Base-by-base conservation (phyloP, 129 eudicot genomes). In the Flaveria linearis region DNA sequence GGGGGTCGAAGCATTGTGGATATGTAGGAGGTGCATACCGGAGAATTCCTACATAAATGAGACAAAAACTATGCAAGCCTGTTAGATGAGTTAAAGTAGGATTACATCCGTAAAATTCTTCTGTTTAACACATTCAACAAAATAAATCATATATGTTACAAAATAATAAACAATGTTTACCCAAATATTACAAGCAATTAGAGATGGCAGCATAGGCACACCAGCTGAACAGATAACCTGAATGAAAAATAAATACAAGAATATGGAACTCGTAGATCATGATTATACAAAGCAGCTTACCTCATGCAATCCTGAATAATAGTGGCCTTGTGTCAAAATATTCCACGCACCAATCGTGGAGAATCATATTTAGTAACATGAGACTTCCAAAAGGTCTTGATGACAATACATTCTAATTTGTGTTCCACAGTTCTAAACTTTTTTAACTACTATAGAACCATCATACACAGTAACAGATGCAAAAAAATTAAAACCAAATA, bases 141-240 rank as follows among this genome's bases (percentile, higher is more conserved):
- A 56, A 2, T 71, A 45, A 49, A 46, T 41, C 76, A 82, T 68
- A 66, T 66, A 9, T 66, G 17, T 66, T 36, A 66, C 50, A 66
- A 41, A 4, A 39, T 66, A 39, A 39, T 66, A n/a, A 66, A 66
- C 71, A 39, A 41, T 17, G 71, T 66, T 66, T 66, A 66, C 71
- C 71, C 71, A 68, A 45, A 45, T 12, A 20, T 13, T 68, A 68
- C 73, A 68, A 68, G 73, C 73, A 68, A 68, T 18, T 43, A 84
- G 85, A 86, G 87, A 86, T 82, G 82, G 86, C 88, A 86, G 95
- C 88, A 90, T 62, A 86, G 91, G 89, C 92, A 93, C 96, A 93
- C 89, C 96, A 84, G 88, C 90, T 76, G 92, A 90, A 88, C 84
- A 90, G 73, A 87, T 67, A 86, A 84, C 97, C 92, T 90, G 97